Percentiles rank a stretch among this genome's conserved stretches.
Evolutionary conservation across 805 yeast species (phyloP).

Genomic region (Spathaspora girioi): DNA sequence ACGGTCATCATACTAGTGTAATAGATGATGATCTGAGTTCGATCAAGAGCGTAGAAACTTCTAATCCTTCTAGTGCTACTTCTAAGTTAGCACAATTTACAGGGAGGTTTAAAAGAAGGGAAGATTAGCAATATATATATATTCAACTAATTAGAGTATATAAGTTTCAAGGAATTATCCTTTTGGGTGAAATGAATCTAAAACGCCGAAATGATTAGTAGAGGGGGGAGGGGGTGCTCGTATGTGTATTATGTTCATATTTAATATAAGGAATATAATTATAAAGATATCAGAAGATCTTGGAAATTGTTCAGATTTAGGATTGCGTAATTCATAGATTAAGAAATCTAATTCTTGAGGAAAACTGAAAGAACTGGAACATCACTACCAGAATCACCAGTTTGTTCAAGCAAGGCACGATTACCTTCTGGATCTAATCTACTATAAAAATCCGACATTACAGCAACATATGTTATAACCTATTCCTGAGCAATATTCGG

Average conservation of each 20-base stretch:
- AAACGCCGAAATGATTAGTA: conserved; percentile 39
- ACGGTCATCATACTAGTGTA: conserved; percentile 6
- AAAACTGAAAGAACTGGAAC: not conserved
- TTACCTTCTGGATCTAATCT: conserved; percentile 8
- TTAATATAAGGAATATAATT: conserved; percentile 51
- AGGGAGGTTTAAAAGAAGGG: conserved; percentile 20
- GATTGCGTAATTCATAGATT: conserved; percentile 41
- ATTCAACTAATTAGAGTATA: not conserved
- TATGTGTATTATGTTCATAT: conserved; percentile 43
- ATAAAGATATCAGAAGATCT: conserved; percentile 43
- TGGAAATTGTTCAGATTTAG: conserved; percentile 28
- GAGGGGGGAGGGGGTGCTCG: too few species aligned
- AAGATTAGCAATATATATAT: not conserved
- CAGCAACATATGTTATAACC: too few species aligned
- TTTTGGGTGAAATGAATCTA: too few species aligned
- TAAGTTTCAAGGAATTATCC: not conserved
- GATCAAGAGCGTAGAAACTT: conserved; percentile 13
- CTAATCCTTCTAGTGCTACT: conserved; percentile 22
- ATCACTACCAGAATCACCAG: too few species aligned
- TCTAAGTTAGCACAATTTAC: conserved; percentile 32
- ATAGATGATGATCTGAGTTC: conserved; percentile 7
- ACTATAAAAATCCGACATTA: conserved; percentile 1
- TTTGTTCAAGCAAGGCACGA: not conserved
- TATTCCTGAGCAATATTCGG: too few species aligned
- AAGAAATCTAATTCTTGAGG: conserved; percentile 48